Evolutionary conservation across 2,329 filamentous ascomycete genomes (phyloP), one percentile per base, ranked within the genome.

Genomic region (Penicillium griseofulvum): DNA sequence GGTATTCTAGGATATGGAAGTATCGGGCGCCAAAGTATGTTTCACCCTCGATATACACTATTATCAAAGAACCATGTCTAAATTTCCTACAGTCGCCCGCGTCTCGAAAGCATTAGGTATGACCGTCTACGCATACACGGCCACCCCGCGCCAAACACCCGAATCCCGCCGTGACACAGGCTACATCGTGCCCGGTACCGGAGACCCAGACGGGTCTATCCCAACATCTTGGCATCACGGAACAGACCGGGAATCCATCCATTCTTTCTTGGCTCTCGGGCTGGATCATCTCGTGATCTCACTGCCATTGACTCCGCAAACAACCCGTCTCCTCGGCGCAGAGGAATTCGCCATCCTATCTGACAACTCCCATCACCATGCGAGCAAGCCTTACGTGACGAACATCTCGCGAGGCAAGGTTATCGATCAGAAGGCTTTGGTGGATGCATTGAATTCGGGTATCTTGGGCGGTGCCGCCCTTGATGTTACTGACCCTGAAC

Each of bases 401-500:
- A 92, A 93, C 65, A 88, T 92, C 59, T 84, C 86, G 0, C 81
- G 89, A 2, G 89, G 87, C 0, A 75, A 76, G 33, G 81, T 88
- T 39, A 71, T 89, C 14, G 78, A 87, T 49, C 83, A 86, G 59
- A 72, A 80, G 2, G 87, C 83, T 1, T 68, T 93, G 48, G 80
- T 90, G 17, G 76, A 76, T 1, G 86, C 87, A 0, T 73, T 92
- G 11, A 73, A 83, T 38, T 61, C 59, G 0, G 80, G 80, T 0
- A 77, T 79, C 2, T 67, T 89, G 29, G 72, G 78, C 3, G 89
- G 89, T 29, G 90, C 89, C 0, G 88, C 88, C 1, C 73, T 93
- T 38, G 89, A 92, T 68, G 89, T 93, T 1, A 88, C 89, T 1
- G 88, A 92, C 57, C 89, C 89, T 0, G 90, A 93, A 70, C 90